These are phyloP conservation scores for Trichosporon ovoides DNA, from an alignment of 1,284 basidiomycete genomes.

Conservation along the genomic window DNA sequence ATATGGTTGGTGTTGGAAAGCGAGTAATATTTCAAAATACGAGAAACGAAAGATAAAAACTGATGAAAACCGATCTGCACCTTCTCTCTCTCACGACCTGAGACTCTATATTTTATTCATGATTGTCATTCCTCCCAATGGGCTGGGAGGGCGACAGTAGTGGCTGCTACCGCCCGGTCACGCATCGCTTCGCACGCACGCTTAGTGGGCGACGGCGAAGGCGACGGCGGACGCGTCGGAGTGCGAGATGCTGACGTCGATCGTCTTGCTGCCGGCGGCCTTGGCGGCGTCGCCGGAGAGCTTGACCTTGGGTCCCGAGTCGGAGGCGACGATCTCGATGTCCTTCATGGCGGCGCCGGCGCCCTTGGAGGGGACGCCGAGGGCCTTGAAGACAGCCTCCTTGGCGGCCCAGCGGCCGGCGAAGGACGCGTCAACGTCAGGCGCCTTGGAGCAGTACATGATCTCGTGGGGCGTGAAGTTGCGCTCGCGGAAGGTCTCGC, in stretches of 20 bases:
- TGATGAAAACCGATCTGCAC: neutral
- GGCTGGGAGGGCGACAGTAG: too few species aligned
- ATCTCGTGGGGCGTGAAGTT: constrained; percentile 92
- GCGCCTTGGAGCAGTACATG: constrained; percentile 79
- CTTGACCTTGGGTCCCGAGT: constrained; percentile 60
- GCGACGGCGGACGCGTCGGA: constrained; percentile 48
- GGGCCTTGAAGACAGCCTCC: constrained; percentile 97
- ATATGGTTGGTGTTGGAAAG: neutral
- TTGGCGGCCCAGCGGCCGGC: constrained; percentile 96
- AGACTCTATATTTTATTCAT: neutral
- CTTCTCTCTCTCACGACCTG: neutral
- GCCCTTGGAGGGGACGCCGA: constrained; percentile 83
- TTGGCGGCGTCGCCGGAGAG: constrained; percentile 76
- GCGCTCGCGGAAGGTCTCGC: constrained; percentile 80
- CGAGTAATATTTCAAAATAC: neutral
- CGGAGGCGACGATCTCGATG: constrained; percentile 80
- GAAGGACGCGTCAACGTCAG: constrained; percentile 82
- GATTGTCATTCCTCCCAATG: too few species aligned
- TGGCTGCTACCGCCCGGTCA: neutral
- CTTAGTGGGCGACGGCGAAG: constrained; percentile 47
- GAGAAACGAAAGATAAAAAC: neutral
- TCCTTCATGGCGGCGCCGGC: constrained; percentile 90
- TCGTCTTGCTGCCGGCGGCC: constrained; percentile 67
- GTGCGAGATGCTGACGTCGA: constrained; percentile 85
- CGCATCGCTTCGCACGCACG: neutral